These are phyloP conservation scores for Adansonia rubrostipa DNA, from an alignment of 441 rosid species.

Conservation along the genomic window DNA sequence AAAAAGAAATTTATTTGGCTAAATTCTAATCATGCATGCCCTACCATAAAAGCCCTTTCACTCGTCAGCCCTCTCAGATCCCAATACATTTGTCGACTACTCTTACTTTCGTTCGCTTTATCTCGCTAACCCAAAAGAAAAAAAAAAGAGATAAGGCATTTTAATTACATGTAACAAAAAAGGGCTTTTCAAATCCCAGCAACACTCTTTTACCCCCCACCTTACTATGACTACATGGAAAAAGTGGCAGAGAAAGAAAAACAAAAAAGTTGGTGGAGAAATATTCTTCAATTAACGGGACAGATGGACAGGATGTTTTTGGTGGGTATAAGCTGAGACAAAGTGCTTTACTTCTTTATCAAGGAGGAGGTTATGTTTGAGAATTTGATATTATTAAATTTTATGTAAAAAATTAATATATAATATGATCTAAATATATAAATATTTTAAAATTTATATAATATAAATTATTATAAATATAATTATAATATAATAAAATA, in stretches of 20 bases:
- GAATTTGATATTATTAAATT: background rate
- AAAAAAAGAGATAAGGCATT: constrained; percentile 16
- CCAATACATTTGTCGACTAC: constrained; percentile 27
- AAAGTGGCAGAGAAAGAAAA: background rate
- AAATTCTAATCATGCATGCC: constrained; percentile 3
- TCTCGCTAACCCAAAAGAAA: constrained; percentile 8
- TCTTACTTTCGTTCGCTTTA: constrained; percentile 21
- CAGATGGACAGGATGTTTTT: constrained; percentile 30
- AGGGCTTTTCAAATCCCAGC: constrained; percentile 24
- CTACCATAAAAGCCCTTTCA: constrained; percentile 13
- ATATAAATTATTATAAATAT: too few species aligned
- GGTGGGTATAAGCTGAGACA: constrained; percentile 29
- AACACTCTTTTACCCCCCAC: background rate
- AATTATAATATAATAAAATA: too few species aligned
- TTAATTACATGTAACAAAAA: constrained; percentile 31
- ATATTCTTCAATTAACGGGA: constrained; percentile 28
- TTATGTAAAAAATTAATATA: too few species aligned
- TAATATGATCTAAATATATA: too few species aligned
- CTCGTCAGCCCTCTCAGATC: constrained; percentile 37
- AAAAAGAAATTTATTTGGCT: background rate
- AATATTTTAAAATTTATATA: too few species aligned
- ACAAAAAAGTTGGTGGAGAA: constrained; percentile 11
- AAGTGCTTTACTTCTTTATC: constrained; percentile 26
- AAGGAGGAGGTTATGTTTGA: background rate
- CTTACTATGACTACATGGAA: background rate